A percentile compares a stretch with the other conserved stretches of the same genome.
Evolutionary conservation across 2,329 filamentous ascomycete genomes (phyloP).

Genomic region (Aureobasidium uvarum): DNA sequence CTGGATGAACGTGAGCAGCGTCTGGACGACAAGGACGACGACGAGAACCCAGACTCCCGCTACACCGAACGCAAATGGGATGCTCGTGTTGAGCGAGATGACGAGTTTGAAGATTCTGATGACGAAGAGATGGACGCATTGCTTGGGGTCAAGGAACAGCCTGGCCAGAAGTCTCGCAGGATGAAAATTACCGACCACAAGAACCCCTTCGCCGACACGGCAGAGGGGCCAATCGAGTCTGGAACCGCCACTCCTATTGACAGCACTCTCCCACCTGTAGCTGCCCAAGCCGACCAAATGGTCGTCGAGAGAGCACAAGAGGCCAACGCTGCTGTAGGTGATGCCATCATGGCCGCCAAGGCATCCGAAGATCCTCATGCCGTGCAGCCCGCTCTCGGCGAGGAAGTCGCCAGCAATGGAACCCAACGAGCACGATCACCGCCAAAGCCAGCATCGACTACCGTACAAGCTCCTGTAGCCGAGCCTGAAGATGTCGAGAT

Average conservation of each 20-base stretch:
- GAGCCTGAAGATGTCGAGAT: conserved; percentile 33
- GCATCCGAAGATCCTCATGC: conserved; percentile 27
- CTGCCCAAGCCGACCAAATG: conserved; percentile 31
- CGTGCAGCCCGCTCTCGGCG: conserved; percentile 11
- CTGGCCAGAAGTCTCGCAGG: conserved; percentile 39
- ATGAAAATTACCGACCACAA: conserved; percentile 61
- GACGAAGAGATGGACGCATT: conserved; percentile 75
- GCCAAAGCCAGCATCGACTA: conserved; percentile 2
- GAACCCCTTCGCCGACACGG: conserved; percentile 53
- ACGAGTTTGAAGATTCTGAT: conserved; percentile 83
- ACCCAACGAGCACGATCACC: conserved; percentile 18
- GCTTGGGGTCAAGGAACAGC: conserved; percentile 66
- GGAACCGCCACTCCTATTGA: conserved; percentile 25
- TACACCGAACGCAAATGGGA: conserved; percentile 82
- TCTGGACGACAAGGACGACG: conserved; percentile 69
- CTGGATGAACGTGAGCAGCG: conserved; percentile 62
- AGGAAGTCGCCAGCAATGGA: conserved; percentile 27
- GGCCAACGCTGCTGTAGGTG: conserved; percentile 32
- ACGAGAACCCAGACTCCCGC: conserved; percentile 81
- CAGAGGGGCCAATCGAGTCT: conserved; percentile 44
- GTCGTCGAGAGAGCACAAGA: conserved; percentile 31
- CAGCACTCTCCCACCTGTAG: background rate
- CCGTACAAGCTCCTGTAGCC: conserved; percentile 8
- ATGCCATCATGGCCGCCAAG: conserved; percentile 34
- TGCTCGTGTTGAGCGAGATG: conserved; percentile 66